Conservation (phyloP, 1,284 basidiomycete genomes). For the Ceratobasidium sp. region DNA sequence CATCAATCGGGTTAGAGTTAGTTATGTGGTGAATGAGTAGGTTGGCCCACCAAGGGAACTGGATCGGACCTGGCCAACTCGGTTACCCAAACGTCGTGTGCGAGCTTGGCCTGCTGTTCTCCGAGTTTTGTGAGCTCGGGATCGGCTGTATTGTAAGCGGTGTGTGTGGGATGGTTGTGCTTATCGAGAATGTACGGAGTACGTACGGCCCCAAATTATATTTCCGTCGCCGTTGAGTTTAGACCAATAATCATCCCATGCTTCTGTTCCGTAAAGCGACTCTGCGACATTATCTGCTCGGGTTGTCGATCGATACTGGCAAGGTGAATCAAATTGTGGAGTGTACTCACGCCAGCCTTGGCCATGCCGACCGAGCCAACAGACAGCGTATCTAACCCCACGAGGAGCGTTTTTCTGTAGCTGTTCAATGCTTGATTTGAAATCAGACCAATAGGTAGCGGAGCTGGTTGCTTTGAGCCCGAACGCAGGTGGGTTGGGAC, state of each 20-base stretch:
- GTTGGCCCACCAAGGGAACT: slow-evolving; percentile 60
- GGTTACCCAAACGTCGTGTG: slow-evolving; percentile 69
- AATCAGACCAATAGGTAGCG: slow-evolving; percentile 66
- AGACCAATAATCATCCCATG: slow-evolving; percentile 69
- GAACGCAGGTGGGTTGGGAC: slow-evolving; percentile 67
- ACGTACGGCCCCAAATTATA: slow-evolving; percentile 83
- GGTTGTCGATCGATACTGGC: slow-evolving; percentile 10
- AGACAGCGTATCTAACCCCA: slow-evolving; percentile 69
- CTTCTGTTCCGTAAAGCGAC: slow-evolving; percentile 75
- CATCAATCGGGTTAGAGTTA: background rate
- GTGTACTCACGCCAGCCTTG: slow-evolving; percentile 73
- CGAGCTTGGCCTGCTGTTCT: slow-evolving; percentile 52
- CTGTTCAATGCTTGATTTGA: slow-evolving; percentile 61
- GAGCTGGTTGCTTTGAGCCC: slow-evolving; percentile 68
- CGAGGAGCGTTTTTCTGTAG: slow-evolving; percentile 63
- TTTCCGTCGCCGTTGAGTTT: slow-evolving; percentile 77
- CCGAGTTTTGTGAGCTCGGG: slow-evolving; percentile 24
- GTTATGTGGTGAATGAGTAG: background rate
- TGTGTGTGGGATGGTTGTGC: background rate
- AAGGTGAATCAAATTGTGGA: background rate
- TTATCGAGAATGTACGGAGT: background rate
- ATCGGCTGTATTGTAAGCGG: background rate
- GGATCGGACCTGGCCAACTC: slow-evolving; percentile 63
- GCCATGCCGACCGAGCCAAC: slow-evolving; percentile 79
- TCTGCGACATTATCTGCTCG: slow-evolving; percentile 78